Conservation (phyloP, 2,329 filamentous ascomycete species). For the Catunica adiposa region DNA sequence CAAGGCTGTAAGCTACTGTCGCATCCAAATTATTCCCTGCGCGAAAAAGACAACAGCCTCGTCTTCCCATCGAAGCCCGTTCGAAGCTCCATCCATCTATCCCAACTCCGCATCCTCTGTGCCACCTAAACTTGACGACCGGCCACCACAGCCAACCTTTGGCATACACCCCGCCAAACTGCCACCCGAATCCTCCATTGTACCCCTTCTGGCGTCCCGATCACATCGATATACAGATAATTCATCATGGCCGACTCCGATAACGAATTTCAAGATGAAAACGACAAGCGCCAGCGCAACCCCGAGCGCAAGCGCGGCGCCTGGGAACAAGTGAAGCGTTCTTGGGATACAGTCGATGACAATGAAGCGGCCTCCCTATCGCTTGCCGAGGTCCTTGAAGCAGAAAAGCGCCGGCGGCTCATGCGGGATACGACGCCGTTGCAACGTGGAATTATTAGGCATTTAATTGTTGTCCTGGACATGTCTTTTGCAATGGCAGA, state of each 20-base stretch:
- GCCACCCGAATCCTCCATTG: background rate
- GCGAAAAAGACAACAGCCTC: too few relatives aligned
- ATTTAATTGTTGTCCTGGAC: slow-evolving; percentile 79
- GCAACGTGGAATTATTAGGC: slow-evolving; percentile 94
- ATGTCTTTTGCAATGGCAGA: slow-evolving; percentile 87
- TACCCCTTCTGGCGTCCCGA: background rate
- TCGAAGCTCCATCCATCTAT: background rate
- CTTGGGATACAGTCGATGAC: slow-evolving; percentile 61
- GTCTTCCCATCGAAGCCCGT: too few relatives aligned
- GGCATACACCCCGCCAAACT: background rate
- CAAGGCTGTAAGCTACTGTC: background rate
- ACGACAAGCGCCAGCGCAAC: slow-evolving; percentile 20
- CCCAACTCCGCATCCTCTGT: background rate
- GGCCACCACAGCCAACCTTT: too few relatives aligned
- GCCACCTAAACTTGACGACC: too few relatives aligned
- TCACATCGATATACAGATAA: background rate
- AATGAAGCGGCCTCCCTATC: slow-evolving; percentile 64
- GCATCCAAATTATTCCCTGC: background rate
- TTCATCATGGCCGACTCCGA: slow-evolving; percentile 52
- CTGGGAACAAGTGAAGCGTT: slow-evolving; percentile 51
- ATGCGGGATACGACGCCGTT: slow-evolving; percentile 77
- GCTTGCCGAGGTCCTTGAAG: slow-evolving; percentile 60
- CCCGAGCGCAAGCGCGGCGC: slow-evolving; percentile 29
- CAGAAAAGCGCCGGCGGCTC: slow-evolving; percentile 63
- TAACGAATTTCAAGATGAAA: slow-evolving; percentile 49